Evolutionary conservation across 352 stramenopile genomes (phyloP), one percentile per base, ranked within the genome.

Genomic region (Globisporangium nagaii): DNA sequence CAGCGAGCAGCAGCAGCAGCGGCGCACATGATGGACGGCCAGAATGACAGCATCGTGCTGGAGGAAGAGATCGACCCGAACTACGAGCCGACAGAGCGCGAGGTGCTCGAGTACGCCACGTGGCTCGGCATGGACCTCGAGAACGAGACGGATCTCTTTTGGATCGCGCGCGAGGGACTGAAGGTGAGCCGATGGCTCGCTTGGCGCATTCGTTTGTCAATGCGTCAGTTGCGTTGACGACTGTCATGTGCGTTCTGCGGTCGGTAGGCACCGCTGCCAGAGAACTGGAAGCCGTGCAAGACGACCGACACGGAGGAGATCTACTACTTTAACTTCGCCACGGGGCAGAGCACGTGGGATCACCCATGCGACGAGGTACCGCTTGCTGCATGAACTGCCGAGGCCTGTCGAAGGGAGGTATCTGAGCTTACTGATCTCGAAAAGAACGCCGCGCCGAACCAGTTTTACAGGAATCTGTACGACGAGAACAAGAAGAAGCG

Each of bases 261-360:
- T 35, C 22, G 34, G 13, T 39, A 74, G 63, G 91, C 93, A 15
- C 93, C 93, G 27, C 69, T 98, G 11, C 93, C 90, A 32, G 79
- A 96, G 54, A 93, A 98, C 65, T 98, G 93, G 93, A 98, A 98
- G 68, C 90, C 92, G 12, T 98, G 92, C 70, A 98, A 97, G 70
- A 97, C 89, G 22, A 96, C 84, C 13, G 88, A 97, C 68, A 98
- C 93, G 51, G 88, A 96, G 31, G 93, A 98, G 65, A 96, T 98
- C 56, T 98, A 98, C 66, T 98, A 98, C 68, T 98, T 98, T 66
- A 98, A 98, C 68, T 98, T 98, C 63, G 72, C 81, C 13, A 76
- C 70, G 9, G 92, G 93, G 4, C 86, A 97, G 66, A 96, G 80
- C 64, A 97, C 90, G 32, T 98, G 93, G 93, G 92, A 98, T 56